Percentiles rank a stretch among this genome's conserved stretches.
These are phyloP conservation scores for Wickerhamomyces strasburgensis DNA, from an alignment of 805 yeast species.

Conservation along the genomic window DNA sequence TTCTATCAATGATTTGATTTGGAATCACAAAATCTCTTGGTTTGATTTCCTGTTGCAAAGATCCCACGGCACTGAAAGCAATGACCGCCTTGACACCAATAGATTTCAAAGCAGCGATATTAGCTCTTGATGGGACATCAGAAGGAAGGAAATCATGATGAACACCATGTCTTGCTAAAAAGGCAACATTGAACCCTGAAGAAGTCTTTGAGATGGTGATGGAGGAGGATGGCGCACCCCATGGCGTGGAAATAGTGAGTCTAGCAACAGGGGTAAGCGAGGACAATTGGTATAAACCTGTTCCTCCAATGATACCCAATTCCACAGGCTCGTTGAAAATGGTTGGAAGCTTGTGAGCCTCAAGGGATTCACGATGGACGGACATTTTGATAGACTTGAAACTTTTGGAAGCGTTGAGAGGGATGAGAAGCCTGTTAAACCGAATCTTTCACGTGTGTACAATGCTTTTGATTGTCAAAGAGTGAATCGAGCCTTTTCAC, in stretches of 20 bases:
- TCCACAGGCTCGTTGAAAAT: conserved; percentile 61
- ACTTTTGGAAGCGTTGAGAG: too few relatives aligned
- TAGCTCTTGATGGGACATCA: conserved; percentile 89
- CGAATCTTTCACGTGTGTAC: too few relatives aligned
- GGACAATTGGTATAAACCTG: conserved; percentile 89
- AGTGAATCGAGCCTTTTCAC: too few relatives aligned
- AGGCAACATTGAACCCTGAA: conserved; percentile 81
- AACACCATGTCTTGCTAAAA: conserved; percentile 89
- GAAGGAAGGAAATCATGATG: conserved; percentile 88
- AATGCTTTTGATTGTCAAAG: too few relatives aligned
- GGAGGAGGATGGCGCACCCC: conserved; percentile 96
- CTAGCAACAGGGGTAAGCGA: conserved; percentile 82
- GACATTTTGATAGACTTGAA: conserved; percentile 25
- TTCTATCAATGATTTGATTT: conserved; percentile 92
- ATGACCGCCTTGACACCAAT: conserved; percentile 83
- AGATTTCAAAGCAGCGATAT: conserved; percentile 89
- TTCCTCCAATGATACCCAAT: conserved; percentile 93
- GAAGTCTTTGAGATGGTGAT: conserved; percentile 82
- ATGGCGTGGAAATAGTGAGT: conserved; percentile 81
- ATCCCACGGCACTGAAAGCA: conserved; percentile 96
- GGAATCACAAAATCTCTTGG: conserved; percentile 98
- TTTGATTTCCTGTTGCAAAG: conserved; percentile 78
- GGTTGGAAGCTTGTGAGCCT: conserved; percentile 33
- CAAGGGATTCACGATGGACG: conserved; percentile 21
- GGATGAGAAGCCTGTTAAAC: too few relatives aligned